A percentile compares a stretch with the other conserved stretches of the same genome.
phyloP scores from a whole-genome alignment of 805 yeast species.

The Lachancea dasiensis region DNA sequence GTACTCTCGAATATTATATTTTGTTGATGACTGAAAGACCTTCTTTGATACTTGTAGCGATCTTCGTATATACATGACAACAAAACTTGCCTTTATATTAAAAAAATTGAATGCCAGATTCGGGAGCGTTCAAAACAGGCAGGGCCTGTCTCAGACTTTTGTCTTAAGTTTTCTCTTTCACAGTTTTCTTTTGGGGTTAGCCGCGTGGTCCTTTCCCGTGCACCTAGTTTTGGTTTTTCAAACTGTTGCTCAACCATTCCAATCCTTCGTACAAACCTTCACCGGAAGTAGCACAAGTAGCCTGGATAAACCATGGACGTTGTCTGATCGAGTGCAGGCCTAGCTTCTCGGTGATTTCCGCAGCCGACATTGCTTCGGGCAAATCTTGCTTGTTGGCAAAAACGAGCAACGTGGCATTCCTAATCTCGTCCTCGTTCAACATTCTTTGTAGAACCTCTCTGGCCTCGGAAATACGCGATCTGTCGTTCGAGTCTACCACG shows the following conservation, averaged over 20 bases:
- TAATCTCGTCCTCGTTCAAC: constrained; percentile 96
- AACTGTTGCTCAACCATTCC: constrained; percentile 91
- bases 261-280: constrained; percentile 97
- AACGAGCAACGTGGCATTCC: constrained; percentile 91
- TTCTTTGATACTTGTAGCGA: constrained; percentile 1
- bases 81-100: neutral
- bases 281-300: constrained; percentile 99
- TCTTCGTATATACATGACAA: constrained; percentile 5
- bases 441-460: constrained; percentile 97
- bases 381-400: constrained; percentile 98
- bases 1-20: neutral
- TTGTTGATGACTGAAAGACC: neutral
- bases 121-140: neutral
- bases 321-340: constrained; percentile 96
- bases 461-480: constrained; percentile 96
- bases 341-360: constrained; percentile 94
- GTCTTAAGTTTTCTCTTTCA: neutral
- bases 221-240: constrained; percentile 56
- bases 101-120: neutral
- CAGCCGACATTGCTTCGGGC: constrained; percentile 98
- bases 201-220: too few relatives aligned
- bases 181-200: neutral
- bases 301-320: constrained; percentile 99
- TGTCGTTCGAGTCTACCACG: constrained; percentile 96
- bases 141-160: neutral